These are phyloP conservation scores for Rubus idaeus DNA, from an alignment of 306 rosid genomes.

Conservation along the genomic window DNA sequence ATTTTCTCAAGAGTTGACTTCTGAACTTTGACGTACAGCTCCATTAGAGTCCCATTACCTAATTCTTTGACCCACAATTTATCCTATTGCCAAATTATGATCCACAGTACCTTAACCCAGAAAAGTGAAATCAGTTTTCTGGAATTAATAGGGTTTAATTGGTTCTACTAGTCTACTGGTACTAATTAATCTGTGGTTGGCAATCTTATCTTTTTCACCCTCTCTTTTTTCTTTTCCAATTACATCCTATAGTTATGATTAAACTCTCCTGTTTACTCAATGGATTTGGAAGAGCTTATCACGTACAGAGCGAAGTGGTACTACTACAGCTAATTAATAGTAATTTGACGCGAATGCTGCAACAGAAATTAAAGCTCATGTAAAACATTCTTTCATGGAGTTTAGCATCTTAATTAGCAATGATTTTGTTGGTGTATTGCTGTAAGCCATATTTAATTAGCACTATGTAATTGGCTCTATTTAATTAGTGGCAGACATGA, in stretches of 20 bases:
- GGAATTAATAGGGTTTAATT: no score
- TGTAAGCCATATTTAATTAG: not conserved
- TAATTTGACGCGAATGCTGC: not conserved
- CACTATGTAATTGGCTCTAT: not conserved
- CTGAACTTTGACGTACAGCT: constrained; percentile 9
- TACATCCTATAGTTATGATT: not conserved
- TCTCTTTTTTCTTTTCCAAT: not conserved
- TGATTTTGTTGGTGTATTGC: constrained; percentile 9
- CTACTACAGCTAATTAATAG: not conserved
- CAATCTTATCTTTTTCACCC: not conserved
- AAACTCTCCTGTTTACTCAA: not conserved
- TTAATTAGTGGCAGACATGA: constrained; percentile 24
- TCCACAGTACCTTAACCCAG: constrained; percentile 10
- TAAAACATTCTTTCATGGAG: not conserved
- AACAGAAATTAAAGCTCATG: not conserved
- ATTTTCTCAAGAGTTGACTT: constrained; percentile 21
- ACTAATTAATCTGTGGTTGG: not conserved
- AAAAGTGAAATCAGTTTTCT: not conserved
- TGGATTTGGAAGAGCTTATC: not conserved
- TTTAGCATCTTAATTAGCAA: not conserved
- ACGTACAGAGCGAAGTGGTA: not conserved
- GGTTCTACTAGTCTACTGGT: no score
- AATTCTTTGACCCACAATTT: not conserved
- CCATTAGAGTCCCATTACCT: constrained; percentile 2
- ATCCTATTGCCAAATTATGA: constrained; percentile 8